Evolutionary conservation across 805 yeast species (phyloP).

Genomic region (Ogataea wickerhamii): DNA sequence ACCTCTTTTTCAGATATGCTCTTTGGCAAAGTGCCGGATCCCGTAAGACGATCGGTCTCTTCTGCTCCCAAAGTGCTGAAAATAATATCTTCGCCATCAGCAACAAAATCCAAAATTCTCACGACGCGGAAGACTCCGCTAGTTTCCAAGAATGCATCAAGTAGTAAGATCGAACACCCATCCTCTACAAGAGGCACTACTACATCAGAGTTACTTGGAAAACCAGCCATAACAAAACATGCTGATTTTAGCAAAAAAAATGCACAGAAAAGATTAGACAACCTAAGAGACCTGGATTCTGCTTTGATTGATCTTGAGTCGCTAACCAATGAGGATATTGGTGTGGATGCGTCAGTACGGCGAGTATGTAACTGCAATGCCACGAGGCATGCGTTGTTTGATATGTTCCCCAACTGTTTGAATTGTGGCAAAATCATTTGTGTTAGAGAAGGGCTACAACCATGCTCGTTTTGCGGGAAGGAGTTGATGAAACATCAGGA

Average conservation of each 20-base stretch:
- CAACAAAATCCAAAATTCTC: conserved; percentile 2
- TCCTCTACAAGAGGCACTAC: conserved; percentile 31
- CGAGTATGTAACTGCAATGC: conserved; percentile 78
- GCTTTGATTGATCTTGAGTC: conserved; percentile 45
- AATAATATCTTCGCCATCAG: conserved; percentile 2
- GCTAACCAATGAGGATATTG: conserved; percentile 4
- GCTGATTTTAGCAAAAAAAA: conserved; percentile 33
- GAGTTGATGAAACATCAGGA: conserved; percentile 65
- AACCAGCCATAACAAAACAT: conserved; percentile 31
- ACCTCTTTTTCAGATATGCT: conserved; percentile 40
- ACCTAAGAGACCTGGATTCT: conserved; percentile 47
- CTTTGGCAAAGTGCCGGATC: conserved; percentile 28
- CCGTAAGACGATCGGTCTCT: neutral
- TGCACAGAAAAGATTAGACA: conserved; percentile 45
- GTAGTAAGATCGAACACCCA: conserved; percentile 13
- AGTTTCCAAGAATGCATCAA: conserved; percentile 2
- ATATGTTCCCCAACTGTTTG: conserved; percentile 88
- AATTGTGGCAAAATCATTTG: conserved; percentile 95
- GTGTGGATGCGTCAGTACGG: conserved; percentile 13
- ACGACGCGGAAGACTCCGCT: conserved; percentile 3
- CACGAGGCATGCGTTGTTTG: conserved; percentile 80
- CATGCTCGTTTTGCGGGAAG: conserved; percentile 78
- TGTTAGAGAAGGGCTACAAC: conserved; percentile 82
- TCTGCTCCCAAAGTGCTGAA: conserved; percentile 2
- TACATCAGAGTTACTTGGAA: conserved; percentile 44